These are phyloP conservation scores for Ophiostoma perfectum DNA, from an alignment of 2,329 filamentous ascomycete species.

Conservation along the genomic window DNA sequence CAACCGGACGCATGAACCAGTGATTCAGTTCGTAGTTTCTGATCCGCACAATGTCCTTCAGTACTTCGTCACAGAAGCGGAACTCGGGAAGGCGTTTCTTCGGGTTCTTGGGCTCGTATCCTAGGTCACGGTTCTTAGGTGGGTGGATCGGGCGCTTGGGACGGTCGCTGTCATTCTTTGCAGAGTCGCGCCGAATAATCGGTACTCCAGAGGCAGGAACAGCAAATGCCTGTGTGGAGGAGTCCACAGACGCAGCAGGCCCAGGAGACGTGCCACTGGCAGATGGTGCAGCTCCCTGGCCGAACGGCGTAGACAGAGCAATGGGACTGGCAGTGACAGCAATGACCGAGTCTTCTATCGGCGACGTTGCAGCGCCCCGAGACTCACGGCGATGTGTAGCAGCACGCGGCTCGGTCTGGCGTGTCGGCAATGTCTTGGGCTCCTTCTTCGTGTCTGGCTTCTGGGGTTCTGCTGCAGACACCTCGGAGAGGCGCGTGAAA, in stretches of 20 bases:
- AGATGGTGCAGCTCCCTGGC: slow-evolving; percentile 19
- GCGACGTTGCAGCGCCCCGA: slow-evolving; percentile 32
- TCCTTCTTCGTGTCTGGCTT: slow-evolving; percentile 56
- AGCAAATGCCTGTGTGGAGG: slow-evolving; percentile 51
- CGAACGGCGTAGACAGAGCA: slow-evolving; percentile 12
- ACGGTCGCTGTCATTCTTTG: slow-evolving; percentile 66
- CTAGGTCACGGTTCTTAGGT: slow-evolving; percentile 84
- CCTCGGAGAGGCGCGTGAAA: slow-evolving; percentile 42
- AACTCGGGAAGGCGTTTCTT: slow-evolving; percentile 88
- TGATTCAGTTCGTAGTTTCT: slow-evolving; percentile 64
- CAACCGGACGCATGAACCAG: slow-evolving; percentile 78
- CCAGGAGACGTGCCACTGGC: slow-evolving; percentile 33
- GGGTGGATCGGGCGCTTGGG: slow-evolving; percentile 93
- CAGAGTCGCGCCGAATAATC: slow-evolving; percentile 79
- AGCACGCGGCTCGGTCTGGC: slow-evolving; percentile 43
- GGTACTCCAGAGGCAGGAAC: slow-evolving; percentile 72
- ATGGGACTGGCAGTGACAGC: background rate
- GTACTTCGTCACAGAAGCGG: slow-evolving; percentile 78
- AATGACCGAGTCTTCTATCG: slow-evolving; percentile 26
- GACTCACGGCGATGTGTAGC: slow-evolving; percentile 35
- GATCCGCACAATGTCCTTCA: slow-evolving; percentile 69
- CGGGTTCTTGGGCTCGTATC: slow-evolving; percentile 74
- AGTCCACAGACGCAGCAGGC: slow-evolving; percentile 36
- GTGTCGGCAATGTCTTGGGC: slow-evolving; percentile 43
- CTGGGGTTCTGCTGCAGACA: slow-evolving; percentile 49